Conservation (phyloP, 805 yeast genomes). For the Myxozyma geophila region DNA sequence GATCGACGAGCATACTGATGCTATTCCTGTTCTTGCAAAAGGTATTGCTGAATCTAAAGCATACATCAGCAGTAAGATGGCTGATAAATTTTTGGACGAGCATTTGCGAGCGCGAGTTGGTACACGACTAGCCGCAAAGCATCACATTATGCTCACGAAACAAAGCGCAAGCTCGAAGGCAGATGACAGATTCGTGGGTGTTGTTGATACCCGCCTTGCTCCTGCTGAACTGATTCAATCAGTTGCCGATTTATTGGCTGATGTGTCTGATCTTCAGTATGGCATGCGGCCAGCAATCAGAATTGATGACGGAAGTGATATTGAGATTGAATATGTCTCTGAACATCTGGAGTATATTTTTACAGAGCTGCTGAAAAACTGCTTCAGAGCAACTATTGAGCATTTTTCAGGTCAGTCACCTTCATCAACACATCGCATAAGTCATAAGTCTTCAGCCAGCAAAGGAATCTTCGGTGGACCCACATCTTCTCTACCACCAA, state of each 20-base stretch:
- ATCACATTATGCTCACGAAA: slow-evolving; percentile 69
- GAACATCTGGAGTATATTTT: slow-evolving; percentile 86
- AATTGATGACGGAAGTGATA: slow-evolving; percentile 61
- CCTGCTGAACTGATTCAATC: slow-evolving; percentile 66
- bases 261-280: slow-evolving; percentile 79
- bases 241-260: slow-evolving; percentile 77
- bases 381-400: slow-evolving; percentile 87
- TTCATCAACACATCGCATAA: slow-evolving; percentile 19
- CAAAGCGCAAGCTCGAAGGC: slow-evolving; percentile 33
- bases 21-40: slow-evolving; percentile 76
- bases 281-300: slow-evolving; percentile 69
- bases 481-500: slow-evolving; percentile 46
- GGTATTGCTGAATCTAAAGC: slow-evolving; percentile 74
- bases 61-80: slow-evolving; percentile 52
- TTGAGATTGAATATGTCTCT: slow-evolving; percentile 80
- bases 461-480: slow-evolving; percentile 36
- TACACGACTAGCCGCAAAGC: slow-evolving; percentile 84
- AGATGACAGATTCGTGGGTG: slow-evolving; percentile 55
- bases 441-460: slow-evolving; percentile 32
- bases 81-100: slow-evolving; percentile 67
- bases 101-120: slow-evolving; percentile 85
- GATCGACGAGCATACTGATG: slow-evolving; percentile 79
- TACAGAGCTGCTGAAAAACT: slow-evolving; percentile 84
- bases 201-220: slow-evolving; percentile 66
- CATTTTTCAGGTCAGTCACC: slow-evolving; percentile 41